Conservation (phyloP, 352 stramenopile species). For the Globisporangium nodosum region DNA sequence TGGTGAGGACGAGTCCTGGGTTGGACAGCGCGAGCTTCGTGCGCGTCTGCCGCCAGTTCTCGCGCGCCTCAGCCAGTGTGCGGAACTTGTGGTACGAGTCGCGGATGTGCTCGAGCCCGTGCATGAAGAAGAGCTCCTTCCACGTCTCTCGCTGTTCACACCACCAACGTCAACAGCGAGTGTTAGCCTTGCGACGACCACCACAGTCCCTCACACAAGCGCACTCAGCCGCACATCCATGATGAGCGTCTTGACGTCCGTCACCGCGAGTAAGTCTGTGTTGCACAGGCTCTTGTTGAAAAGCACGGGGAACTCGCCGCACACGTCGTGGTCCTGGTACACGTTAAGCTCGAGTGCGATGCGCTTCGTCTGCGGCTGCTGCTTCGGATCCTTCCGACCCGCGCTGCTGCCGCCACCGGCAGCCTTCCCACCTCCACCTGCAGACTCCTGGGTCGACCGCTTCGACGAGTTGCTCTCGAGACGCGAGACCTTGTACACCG, state of each 20-base stretch:
- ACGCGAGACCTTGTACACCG: conserved; percentile 39
- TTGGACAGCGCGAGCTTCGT: conserved; percentile 70
- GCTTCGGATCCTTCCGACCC: conserved; percentile 13
- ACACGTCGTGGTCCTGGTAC: conserved; percentile 81
- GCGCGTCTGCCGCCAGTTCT: conserved; percentile 73
- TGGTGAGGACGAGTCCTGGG: conserved; percentile 55
- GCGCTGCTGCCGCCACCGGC: conserved; percentile 2
- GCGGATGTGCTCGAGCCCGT: conserved; percentile 60
- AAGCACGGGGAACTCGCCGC: conserved; percentile 57
- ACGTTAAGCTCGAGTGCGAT: conserved; percentile 67
- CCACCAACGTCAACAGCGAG: background rate
- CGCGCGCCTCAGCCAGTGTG: conserved; percentile 52
- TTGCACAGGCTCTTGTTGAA: conserved; percentile 56
- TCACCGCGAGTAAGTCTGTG: conserved; percentile 59
- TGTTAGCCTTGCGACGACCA: background rate
- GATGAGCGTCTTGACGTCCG: conserved; percentile 72
- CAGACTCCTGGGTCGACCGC: conserved; percentile 19
- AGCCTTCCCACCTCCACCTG: background rate
- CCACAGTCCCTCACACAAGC: background rate
- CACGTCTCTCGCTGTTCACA: conserved; percentile 40
- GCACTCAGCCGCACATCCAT: conserved; percentile 51
- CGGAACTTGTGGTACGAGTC: conserved; percentile 51
- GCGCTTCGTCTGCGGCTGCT: conserved; percentile 24
- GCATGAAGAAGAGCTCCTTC: conserved; percentile 76
- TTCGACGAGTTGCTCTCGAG: conserved; percentile 31